Evolutionary conservation across 139 green algal species (phyloP).

Genomic region (Yamagishiella unicocca): DNA sequence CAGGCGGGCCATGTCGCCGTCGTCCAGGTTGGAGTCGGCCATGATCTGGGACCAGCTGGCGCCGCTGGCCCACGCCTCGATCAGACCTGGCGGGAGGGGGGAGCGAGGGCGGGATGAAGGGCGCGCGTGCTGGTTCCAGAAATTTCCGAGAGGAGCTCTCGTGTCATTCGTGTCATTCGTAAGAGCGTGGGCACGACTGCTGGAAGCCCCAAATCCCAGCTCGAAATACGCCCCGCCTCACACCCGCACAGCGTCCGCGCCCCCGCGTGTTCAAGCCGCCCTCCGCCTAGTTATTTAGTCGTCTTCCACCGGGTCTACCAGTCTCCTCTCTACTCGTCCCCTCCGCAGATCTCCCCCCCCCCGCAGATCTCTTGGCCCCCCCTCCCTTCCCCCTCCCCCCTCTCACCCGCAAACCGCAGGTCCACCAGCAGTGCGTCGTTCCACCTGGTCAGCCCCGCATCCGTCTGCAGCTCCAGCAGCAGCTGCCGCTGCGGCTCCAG

Average conservation of each 20-base stretch:
- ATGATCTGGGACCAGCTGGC: constrained; percentile 78
- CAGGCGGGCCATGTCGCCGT: constrained; percentile 89
- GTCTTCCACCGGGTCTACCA: no score
- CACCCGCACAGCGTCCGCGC: no score
- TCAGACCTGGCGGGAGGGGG: constrained; percentile 67
- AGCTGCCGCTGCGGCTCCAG: constrained; percentile 70
- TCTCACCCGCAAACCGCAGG: constrained; percentile 70
- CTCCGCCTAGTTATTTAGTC: no score
- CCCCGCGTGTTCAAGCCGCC: no score
- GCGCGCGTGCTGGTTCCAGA: no score
- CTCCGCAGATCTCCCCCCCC: background rate
- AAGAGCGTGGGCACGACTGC: no score
- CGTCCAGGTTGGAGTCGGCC: constrained; percentile 80
- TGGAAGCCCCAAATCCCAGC: no score
- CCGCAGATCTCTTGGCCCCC: no score
- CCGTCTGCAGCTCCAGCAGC: constrained; percentile 72
- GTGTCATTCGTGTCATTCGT: no score
- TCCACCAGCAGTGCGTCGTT: constrained; percentile 73
- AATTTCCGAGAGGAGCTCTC: no score
- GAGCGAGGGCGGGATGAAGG: background rate
- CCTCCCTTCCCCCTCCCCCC: background rate
- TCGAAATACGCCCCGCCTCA: no score
- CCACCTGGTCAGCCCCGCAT: constrained; percentile 62
- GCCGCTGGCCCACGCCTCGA: constrained; percentile 87
- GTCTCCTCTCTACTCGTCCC: background rate